Evolutionary conservation across 139 green algal species (phyloP).

Genomic region (Closterium sp.): DNA sequence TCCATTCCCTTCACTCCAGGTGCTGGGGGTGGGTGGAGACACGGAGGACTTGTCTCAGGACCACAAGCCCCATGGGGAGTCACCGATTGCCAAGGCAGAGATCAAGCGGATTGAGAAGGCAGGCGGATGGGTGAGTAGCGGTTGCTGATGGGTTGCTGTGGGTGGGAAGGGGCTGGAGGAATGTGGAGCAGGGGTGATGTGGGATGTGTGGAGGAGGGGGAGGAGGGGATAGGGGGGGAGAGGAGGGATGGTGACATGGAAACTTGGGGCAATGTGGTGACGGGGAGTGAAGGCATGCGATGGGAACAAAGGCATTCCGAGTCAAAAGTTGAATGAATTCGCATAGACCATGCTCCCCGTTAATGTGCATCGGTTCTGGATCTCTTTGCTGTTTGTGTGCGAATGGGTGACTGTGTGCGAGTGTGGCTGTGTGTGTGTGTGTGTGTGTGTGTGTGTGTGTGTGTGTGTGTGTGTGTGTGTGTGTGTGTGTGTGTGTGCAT

Average conservation of each 20-base stretch:
- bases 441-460: too few species aligned
- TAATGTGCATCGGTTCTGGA: too few species aligned
- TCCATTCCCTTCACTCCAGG: not conserved
- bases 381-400: too few species aligned
- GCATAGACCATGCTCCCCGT: too few species aligned
- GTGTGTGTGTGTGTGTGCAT: too few species aligned
- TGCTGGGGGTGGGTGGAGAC: slow-evolving; percentile 18
- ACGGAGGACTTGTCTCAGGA: slow-evolving; percentile 29
- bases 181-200: not conserved
- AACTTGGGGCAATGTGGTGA: not conserved
- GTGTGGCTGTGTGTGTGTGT: too few species aligned
- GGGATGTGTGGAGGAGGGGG: not conserved
- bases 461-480: too few species aligned
- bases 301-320: not conserved
- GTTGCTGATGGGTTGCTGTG: not conserved
- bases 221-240: not conserved
- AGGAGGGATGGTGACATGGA: too few species aligned
- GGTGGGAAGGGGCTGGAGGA: not conserved
- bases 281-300: not conserved
- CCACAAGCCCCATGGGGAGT: slow-evolving; percentile 17
- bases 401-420: too few species aligned
- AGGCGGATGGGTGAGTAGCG: slow-evolving; percentile 13
- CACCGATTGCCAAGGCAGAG: slow-evolving; percentile 12
- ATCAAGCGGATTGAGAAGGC: slow-evolving; percentile 31
- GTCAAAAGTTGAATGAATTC: too few species aligned